Evolutionary conservation across 148 eudicot species (phyloP).

Genomic region (Agrostemma githago): DNA sequence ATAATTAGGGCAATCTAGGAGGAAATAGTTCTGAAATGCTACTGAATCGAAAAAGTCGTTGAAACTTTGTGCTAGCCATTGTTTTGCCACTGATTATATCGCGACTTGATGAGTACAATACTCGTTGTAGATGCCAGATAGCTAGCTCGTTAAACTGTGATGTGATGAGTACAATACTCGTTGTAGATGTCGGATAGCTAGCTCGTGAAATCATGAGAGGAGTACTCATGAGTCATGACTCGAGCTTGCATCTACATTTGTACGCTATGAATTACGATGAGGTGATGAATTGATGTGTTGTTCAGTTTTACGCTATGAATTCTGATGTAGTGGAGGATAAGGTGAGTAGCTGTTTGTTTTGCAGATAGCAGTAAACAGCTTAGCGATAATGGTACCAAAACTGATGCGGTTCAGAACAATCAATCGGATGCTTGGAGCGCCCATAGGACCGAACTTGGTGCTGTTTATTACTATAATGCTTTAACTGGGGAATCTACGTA

Average conservation of each 20-base stretch:
- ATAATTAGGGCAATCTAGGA: too few species aligned
- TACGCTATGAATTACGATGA: background rate
- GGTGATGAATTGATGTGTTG: background rate
- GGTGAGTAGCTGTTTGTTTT: slow-evolving; percentile 12
- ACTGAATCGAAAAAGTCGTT: too few species aligned
- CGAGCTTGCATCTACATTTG: too few species aligned
- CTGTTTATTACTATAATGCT: slow-evolving; percentile 84
- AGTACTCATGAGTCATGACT: too few species aligned
- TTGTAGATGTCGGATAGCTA: too few species aligned
- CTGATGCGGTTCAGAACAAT: slow-evolving; percentile 31
- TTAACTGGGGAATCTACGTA: slow-evolving; percentile 87
- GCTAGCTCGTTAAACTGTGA: too few species aligned
- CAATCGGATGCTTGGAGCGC: slow-evolving; percentile 82
- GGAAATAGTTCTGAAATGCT: too few species aligned
- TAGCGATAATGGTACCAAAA: slow-evolving; percentile 31
- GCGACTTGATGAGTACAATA: too few species aligned
- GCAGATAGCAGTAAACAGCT: slow-evolving; percentile 45
- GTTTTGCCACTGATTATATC: background rate
- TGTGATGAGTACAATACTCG: too few species aligned
- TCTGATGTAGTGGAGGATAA: background rate
- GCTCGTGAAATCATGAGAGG: background rate
- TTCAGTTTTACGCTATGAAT: background rate
- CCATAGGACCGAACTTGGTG: slow-evolving; percentile 81
- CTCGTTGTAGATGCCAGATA: too few species aligned
- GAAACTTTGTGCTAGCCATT: background rate